Conservation (phyloP, 73 alveolate genomes). For the Durusdinium trenchii region DNA sequence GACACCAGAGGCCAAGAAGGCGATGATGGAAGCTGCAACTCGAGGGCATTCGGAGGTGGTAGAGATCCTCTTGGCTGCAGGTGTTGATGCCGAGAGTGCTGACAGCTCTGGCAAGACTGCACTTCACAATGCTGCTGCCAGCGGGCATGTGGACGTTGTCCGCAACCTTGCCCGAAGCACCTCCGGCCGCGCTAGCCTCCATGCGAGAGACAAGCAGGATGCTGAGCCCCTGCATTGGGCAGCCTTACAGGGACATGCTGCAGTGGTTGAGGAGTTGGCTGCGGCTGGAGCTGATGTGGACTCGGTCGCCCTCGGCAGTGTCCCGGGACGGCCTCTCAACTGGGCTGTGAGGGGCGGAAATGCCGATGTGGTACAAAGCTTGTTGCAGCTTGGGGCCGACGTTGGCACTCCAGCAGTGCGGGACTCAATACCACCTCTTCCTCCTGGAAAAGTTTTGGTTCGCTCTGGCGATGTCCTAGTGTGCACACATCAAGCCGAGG, state of each 20-base stretch:
- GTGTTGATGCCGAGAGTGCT: not conserved
- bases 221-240: slow-evolving; percentile 52
- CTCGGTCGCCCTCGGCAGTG: slow-evolving; percentile 24
- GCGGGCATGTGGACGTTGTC: slow-evolving; percentile 30
- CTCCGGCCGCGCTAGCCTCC: too few species aligned
- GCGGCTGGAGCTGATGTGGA: slow-evolving; percentile 21
- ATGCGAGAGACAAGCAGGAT: slow-evolving; percentile 27
- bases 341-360: slow-evolving; percentile 37
- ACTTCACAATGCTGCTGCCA: slow-evolving; percentile 53
- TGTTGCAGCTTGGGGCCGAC: not conserved
- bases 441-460: slow-evolving; percentile 43
- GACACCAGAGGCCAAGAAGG: not conserved
- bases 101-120: slow-evolving; percentile 57
- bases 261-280: slow-evolving; percentile 40
- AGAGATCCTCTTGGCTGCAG: slow-evolving; percentile 22
- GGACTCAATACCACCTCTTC: slow-evolving; percentile 24
- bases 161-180: too few species aligned
- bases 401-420: slow-evolving; percentile 37
- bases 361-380: slow-evolving; percentile 2
- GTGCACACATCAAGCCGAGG: not conserved
- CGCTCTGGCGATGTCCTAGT: slow-evolving; percentile 78
- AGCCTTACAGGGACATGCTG: slow-evolving; percentile 61
- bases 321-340: slow-evolving; percentile 59
- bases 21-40: slow-evolving; percentile 17
- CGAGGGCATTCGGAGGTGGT: slow-evolving; percentile 34